These are phyloP conservation scores for Ophiostoma perfectum DNA, from an alignment of 2,329 filamentous ascomycete genomes.

Conservation along the genomic window DNA sequence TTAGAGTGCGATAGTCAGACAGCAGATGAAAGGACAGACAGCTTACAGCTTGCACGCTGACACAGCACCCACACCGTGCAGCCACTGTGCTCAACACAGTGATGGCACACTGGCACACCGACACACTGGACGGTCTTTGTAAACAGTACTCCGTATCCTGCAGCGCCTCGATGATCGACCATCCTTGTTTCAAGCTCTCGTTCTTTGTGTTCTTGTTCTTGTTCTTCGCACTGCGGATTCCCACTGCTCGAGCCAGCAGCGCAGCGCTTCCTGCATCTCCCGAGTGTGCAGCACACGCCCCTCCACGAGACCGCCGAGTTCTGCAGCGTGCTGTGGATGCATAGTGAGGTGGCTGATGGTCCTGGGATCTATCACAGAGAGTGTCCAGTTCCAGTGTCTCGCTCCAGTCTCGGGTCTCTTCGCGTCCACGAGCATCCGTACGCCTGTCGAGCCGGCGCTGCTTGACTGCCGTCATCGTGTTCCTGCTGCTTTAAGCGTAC, in stretches of 20 bases:
- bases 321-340: not conserved
- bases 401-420: no score
- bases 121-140: not conserved
- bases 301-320: not conserved
- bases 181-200: not conserved
- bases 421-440: no score
- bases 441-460: no score
- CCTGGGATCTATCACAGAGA: not conserved
- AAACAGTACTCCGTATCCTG: no score
- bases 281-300: constrained; percentile 8
- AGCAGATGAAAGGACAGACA: not conserved
- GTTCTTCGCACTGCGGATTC: not conserved
- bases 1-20: not conserved
- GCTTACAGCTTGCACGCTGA: not conserved
- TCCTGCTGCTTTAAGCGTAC: no score
- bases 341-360: not conserved
- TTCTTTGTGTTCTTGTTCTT: not conserved
- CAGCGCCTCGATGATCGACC: not conserved
- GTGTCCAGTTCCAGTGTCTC: no score
- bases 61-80: not conserved
- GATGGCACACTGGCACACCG: not conserved
- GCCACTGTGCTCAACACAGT: not conserved
- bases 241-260: not conserved
- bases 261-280: not conserved
- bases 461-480: no score